phyloP scores from a whole-genome alignment of 1,284 basidiomycete species.

The Inonotus obliquus region DNA sequence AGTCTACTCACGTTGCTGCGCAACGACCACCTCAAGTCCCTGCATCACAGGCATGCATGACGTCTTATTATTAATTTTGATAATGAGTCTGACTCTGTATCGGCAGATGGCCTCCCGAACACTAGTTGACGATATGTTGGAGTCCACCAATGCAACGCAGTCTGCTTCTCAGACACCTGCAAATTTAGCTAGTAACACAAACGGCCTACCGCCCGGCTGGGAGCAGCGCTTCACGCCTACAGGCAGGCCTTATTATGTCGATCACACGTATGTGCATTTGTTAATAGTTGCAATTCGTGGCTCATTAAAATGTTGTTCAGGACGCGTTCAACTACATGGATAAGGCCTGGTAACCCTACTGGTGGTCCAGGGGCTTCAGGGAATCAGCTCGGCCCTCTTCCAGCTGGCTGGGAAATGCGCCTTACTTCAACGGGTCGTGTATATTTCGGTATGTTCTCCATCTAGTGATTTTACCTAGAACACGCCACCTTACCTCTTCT shows the following conservation, averaged over 20 bases:
- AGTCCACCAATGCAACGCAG: constrained; percentile 34
- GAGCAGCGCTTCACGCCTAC: constrained; percentile 98
- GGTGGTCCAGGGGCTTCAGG: background rate
- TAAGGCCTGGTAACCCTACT: constrained; percentile 69
- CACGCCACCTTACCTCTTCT: background rate
- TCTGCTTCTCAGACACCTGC: constrained; percentile 28
- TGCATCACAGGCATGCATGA: constrained; percentile 34
- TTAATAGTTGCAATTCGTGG: no score
- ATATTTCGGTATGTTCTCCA: constrained; percentile 62
- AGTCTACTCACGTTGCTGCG: background rate
- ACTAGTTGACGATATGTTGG: constrained; percentile 59
- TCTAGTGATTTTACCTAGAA: background rate
- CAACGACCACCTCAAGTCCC: constrained; percentile 20
- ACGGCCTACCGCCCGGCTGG: constrained; percentile 89
- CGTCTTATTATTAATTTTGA: background rate
- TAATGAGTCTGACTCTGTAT: constrained; percentile 37
- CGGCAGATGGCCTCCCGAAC: constrained; percentile 48
- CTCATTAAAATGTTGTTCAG: constrained; percentile 27
- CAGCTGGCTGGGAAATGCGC: constrained; percentile 97
- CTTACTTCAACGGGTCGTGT: constrained; percentile 90
- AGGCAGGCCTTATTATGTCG: constrained; percentile 93
- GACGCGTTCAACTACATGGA: constrained; percentile 94
- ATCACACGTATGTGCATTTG: constrained; percentile 49
- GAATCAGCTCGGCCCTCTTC: constrained; percentile 71
- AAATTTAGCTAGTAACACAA: constrained; percentile 49